Evolutionary conservation across 2,329 filamentous ascomycete genomes (phyloP), one percentile per base, ranked within the genome.

Genomic region (Ceratocystis smalleyi): DNA sequence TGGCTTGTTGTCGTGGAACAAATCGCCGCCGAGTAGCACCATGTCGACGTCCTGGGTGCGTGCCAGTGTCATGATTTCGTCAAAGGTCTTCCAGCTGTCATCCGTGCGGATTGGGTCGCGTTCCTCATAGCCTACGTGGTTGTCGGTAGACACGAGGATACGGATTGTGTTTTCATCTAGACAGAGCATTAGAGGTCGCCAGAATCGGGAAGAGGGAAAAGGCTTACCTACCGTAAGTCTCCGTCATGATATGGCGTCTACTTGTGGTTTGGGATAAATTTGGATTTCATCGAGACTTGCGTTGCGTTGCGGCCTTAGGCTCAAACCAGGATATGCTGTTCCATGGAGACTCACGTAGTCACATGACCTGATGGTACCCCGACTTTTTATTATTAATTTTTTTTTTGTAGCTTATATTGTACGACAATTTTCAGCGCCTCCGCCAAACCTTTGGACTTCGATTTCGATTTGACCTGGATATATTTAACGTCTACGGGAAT

Each of bases 1-100:
- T 2, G 94, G 95, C 71, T 96, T 96, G 74, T 99, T 99, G 70
- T 99, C 92, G 73, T 99, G 95, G 72, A 99, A 99, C 0, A 99
- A 81, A 72, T 99, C 94, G 59, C 94, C 94, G 2, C 87, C 92
- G 3, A 99, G 84, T 1, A 99, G 80, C 0, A 99, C 88, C 94
- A 99, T 97, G 74, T 99, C 94, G 68, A 99, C 83, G 82, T 99
- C 94, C 72, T 87, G 81, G 43, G 86, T 84, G 71, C 87, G 89
- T 22, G 92, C 94, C 51, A 97, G 76, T 68, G 85, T 87, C 87
- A 99, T 90, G 67, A 96, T 84, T 75, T 99, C 94, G 73, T 99
- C 88, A 76, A 99, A 99, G 2, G 87, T 90, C 72, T 85, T 87
- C 91, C 92, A 97, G 75, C 91, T 96, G 74, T 99, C 94, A 73